Evolutionary conservation across 169 alveolate species (phyloP), one percentile per base, ranked within the genome.

Genomic region (Plasmodium vinckei): DNA sequence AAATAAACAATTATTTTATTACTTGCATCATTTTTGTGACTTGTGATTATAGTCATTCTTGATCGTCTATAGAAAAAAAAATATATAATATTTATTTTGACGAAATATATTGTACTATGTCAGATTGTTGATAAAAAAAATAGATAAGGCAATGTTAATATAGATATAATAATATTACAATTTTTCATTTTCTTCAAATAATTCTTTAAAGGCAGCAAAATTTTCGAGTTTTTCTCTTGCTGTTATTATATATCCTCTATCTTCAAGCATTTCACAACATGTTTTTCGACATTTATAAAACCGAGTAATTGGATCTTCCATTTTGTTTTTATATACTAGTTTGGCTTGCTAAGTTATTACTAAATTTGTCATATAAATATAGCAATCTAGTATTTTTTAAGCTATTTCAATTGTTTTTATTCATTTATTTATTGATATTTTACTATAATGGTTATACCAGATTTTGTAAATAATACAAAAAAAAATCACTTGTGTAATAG

Each of bases 191-290:
- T 87, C 89, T 51, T 95, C 95, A 63, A 92, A 96, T 44, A 95
- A 61, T 71, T 95, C 97, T 86, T 94, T 93, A 82, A 96, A 96
- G 54, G 95, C 95, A 27, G 96, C 77, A 87, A 94, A 94, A 42
- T 94, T 93, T 65, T 95, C 97, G 75, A 92, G 92, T 19, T 87
- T 95, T 65, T 95, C 97, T 75, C 95, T 93, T 82, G 92, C 87
- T 2, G 98, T 94, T 25, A 97, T 95, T 23, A 96, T 69, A 86
- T 96, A 97, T 46, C 98, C 98, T 49, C 98, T 86, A 86, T 96
- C 99, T 79, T 96, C 97, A 33, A 97, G 95, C 97, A 97, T 96
- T 86, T 97, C 98, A 71, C 96, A 95, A 87, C 97, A 93, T 12
- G 99, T 97, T 73, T 95, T 92, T 63, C 99, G 92, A 49, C 96